These are phyloP conservation scores for Echium plantagineum DNA, from an alignment of 257 asterid genomes.

Conservation along the genomic window DNA sequence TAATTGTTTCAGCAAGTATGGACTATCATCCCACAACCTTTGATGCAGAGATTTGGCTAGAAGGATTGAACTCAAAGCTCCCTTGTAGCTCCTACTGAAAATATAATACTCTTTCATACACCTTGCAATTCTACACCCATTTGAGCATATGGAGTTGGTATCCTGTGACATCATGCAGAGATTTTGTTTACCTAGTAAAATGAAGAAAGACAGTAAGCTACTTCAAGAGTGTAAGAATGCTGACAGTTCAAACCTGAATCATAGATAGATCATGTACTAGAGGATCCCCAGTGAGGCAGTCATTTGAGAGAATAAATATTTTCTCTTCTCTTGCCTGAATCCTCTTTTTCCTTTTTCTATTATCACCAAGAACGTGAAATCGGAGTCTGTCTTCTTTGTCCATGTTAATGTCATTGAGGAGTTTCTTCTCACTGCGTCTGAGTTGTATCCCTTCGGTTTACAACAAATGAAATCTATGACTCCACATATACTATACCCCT, in stretches of 20 bases:
- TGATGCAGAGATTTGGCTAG: slow-evolving; percentile 79
- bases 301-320: slow-evolving; percentile 81
- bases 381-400: slow-evolving; percentile 87
- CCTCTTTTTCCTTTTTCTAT: slow-evolving; percentile 77
- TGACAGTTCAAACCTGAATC: slow-evolving; percentile 63
- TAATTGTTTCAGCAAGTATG: slow-evolving; percentile 88
- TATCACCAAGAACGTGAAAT: slow-evolving; percentile 80
- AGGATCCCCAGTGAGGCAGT: slow-evolving; percentile 95
- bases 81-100: slow-evolving; percentile 67
- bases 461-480: slow-evolving; percentile 18
- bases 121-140: slow-evolving; percentile 87
- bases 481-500: slow-evolving; percentile 11
- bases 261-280: slow-evolving; percentile 73
- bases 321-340: slow-evolving; percentile 92
- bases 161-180: slow-evolving; percentile 39
- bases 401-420: slow-evolving; percentile 72
- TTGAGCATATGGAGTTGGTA: slow-evolving; percentile 67
- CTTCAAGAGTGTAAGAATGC: slow-evolving; percentile 11
- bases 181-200: slow-evolving; percentile 1
- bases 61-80: slow-evolving; percentile 59
- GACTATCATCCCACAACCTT: slow-evolving; percentile 90
- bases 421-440: slow-evolving; percentile 86
- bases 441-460: slow-evolving; percentile 89
- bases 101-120: slow-evolving; percentile 91
- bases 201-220: neutral